Percentiles rank a stretch among this genome's conserved stretches.
Evolutionary conservation across 805 yeast genomes (phyloP).

Genomic region (Dipodascopsis uninucleata): DNA sequence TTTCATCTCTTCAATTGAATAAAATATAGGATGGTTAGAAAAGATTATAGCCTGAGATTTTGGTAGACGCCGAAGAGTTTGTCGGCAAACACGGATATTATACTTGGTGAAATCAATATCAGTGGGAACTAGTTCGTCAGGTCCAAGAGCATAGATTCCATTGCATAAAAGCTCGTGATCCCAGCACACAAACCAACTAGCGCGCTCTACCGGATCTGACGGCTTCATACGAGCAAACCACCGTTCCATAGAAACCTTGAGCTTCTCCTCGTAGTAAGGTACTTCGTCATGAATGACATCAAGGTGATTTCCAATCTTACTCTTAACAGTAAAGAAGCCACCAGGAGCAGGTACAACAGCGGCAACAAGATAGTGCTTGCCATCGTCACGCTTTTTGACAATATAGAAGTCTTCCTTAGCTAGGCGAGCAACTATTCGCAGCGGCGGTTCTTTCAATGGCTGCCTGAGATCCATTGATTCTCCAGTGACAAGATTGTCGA

Average conservation of each 20-base stretch:
- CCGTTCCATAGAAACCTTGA: slow-evolving; percentile 66
- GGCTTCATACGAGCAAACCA: slow-evolving; percentile 65
- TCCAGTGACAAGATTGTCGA: slow-evolving; percentile 58
- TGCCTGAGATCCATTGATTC: slow-evolving; percentile 57
- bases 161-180: slow-evolving; percentile 59
- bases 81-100: slow-evolving; percentile 69
- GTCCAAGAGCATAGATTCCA: slow-evolving; percentile 50
- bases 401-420: slow-evolving; percentile 75
- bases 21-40: slow-evolving; percentile 73
- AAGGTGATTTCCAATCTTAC: slow-evolving; percentile 57
- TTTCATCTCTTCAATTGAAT: slow-evolving; percentile 70
- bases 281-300: slow-evolving; percentile 66
- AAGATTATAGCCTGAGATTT: slow-evolving; percentile 62
- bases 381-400: slow-evolving; percentile 54
- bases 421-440: slow-evolving; percentile 58
- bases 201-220: slow-evolving; percentile 64
- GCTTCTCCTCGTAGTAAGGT: slow-evolving; percentile 64
- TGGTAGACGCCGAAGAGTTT: slow-evolving; percentile 65
- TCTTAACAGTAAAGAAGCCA: slow-evolving; percentile 61
- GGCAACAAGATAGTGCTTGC: slow-evolving; percentile 59
- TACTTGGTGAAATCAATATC: slow-evolving; percentile 50
- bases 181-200: slow-evolving; percentile 73
- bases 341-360: slow-evolving; percentile 81
- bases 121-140: slow-evolving; percentile 46
- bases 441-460: slow-evolving; percentile 63